Evolutionary conservation across 352 stramenopile genomes (phyloP), one percentile per base, ranked within the genome.

Genomic region (Aphanomyces invadans): DNA sequence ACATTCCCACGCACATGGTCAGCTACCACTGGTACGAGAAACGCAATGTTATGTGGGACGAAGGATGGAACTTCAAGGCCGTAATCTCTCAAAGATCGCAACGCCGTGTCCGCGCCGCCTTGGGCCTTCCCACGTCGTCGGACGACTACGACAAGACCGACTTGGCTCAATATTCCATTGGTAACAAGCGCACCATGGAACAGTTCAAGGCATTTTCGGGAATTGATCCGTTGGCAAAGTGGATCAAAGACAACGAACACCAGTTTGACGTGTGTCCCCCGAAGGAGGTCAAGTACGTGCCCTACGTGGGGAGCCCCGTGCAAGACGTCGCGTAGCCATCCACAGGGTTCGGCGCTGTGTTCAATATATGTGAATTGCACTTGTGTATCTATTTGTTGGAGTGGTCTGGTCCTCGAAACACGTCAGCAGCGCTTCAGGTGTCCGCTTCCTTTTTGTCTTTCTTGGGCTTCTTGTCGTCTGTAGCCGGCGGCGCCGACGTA

Each of bases 21-120:
- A 77, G 80, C 31, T 90, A 83, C 60, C 81, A 90, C 59, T 90
- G 81, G 80, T 92, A 92, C 66, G 81, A 90, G 69, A 80, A 78
- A 64, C 81, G 83, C 61, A 90, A 92, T 53, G 83, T 89, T 25
- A 79, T 90, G 46, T 92, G 81, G 83, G 83, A 92, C 71, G 77
- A 80, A 45, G 78, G 89, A 69, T 92, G 83, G 83, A 78, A 73
- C 28, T 53, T 79, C 69, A 78, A 80, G 25, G 89, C 78, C 39
- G 65, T 78, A 44, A 75, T 89, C 61, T 77, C 88, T 71, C 79
- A 90, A 70, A 49, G 71, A 45, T 86, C 83, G 38, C 89, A 88
- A 73, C 81, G 83, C 44, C 80, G 83, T 26, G 79, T 92, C 61
- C 83, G 83, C 46, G 74, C 89, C 54, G 79, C 54, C 11, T 76